Evolutionary conservation across 2,329 filamentous ascomycete species (phyloP), one percentile per base, ranked within the genome.

Genomic region (Colletotrichum plurivorum): DNA sequence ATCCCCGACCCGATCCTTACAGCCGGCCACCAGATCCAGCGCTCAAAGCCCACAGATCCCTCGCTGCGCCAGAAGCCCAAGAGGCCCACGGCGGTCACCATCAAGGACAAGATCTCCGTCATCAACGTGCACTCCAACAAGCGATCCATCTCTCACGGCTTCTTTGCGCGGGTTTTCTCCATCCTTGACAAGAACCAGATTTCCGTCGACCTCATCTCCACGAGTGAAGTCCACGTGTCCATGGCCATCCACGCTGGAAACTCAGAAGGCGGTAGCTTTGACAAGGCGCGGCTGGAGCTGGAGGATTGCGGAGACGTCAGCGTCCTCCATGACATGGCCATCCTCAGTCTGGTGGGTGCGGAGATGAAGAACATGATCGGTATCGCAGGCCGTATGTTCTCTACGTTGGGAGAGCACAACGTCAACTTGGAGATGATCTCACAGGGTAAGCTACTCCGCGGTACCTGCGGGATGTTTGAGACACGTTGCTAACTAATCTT

Each of bases 341-440:
- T 99, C 77, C 87, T 99, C 70, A 97, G 94, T 76, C 84, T 99
- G 60, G 95, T 99, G 0, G 96, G 96, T 56, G 93, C 94, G 70
- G 94, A 98, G 81, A 94, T 99, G 91, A 97, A 97, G 85, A 96
- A 97, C 81, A 98, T 98, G 94, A 87, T 93, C 66, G 96, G 96
- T 71, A 94, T 99, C 71, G 93, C 93, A 8, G 96, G 96, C 31
- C 91, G 89, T 74, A 98, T 99, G 93, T 98, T 99, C 81, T 94
- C 93, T 55, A 97, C 95, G 1, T 85, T 99, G 18, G 96, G 96
- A 51, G 93, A 98, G 78, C 93, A 97, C 79, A 93, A 93, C 75
- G 91, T 99, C 77, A 99, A 99, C 79, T 94, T 99, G 74, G 96
- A 99, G 83, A 99, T 99, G 96, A 99, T 99, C 74, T 97, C 94